Evolutionary conservation across 2,329 filamentous ascomycete species (phyloP), one percentile per base, ranked within the genome.

Genomic region (Penicillium janthinellum): DNA sequence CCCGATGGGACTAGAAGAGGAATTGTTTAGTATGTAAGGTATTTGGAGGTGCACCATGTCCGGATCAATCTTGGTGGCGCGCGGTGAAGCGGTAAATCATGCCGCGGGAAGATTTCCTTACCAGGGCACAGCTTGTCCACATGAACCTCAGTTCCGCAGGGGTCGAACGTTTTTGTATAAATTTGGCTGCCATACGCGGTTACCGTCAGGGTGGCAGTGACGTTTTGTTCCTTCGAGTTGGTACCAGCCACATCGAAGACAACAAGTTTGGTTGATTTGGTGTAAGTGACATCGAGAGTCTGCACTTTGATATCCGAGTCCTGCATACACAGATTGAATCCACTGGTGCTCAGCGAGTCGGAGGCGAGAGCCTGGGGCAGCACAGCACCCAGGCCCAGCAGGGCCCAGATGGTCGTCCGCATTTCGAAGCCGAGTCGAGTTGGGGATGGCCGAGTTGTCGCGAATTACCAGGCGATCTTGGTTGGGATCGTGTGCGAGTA

Each of bases 151-250:
- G 78, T 67, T 17, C 88, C 84, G 76, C 95, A 99, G 38, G 95
- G 95, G 71, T 97, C 87, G 77, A 98, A 96, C 4, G 79, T 80
- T 60, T 91, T 90, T 41, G 84, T 82, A 78, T 96, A 98, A 25
- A 97, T 86, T 62, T 89, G 77, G 59, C 86, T 86, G 60, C 95
- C 95, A 71, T 98, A 98, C 8, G 94, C 94, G 28, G 84, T 89
- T 41, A 97, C 90, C 22, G 86, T 83, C 60, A 98, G 81, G 15
- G 79, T 80, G 14, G 92, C 93, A 57, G 84, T 90, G 61, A 98
- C 91, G 66, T 96, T 93, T 75, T 95, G 91, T 66, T 84, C 77
- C 73, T 85, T 85, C 56, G 78, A 77, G 73, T 90, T 97, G 60
- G 84, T 87, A 62, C 94, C 95, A 37, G 88, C 86, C 22, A 97